A percentile compares a stretch with the other conserved stretches of the same genome.
Evolutionary conservation across 768 basidiomycete species (phyloP).

Genomic region (Floccularia luteovirens): DNA sequence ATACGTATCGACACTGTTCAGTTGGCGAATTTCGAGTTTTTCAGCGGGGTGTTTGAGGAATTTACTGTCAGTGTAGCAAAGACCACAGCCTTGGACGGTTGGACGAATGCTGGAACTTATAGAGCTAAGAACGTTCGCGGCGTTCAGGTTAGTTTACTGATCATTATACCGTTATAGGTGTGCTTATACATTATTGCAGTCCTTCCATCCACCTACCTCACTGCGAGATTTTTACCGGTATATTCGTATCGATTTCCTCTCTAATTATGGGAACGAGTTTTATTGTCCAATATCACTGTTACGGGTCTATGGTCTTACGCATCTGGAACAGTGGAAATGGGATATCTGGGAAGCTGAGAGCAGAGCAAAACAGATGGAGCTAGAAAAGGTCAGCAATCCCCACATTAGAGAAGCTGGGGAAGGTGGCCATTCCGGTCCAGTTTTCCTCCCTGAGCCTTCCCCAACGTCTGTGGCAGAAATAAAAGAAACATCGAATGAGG

Average conservation of each 20-base stretch:
- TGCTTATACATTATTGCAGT: conserved; percentile 26
- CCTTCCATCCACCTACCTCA: conserved; percentile 70
- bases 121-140: conserved; percentile 87
- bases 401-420: conserved; percentile 3
- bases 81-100: conserved; percentile 53
- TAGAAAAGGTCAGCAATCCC: conserved; percentile 18
- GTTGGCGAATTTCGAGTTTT: conserved; percentile 96
- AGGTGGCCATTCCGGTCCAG: background rate
- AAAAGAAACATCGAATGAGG: background rate
- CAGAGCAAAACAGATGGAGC: conserved; percentile 31
- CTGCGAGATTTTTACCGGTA: conserved; percentile 86
- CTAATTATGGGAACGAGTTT: conserved; percentile 91
- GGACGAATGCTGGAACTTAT: conserved; percentile 72
- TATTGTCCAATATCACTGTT: conserved; percentile 93
- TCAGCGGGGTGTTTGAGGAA: conserved; percentile 92
- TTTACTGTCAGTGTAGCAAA: conserved; percentile 85
- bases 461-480: background rate
- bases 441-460: no score
- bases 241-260: conserved; percentile 88
- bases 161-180: background rate
- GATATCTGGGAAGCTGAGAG: conserved; percentile 76
- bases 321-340: conserved; percentile 96
- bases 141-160: conserved; percentile 62
- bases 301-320: conserved; percentile 91
- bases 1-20: conserved; percentile 95